phyloP scores from a whole-genome alignment of 768 basidiomycete species.

The Tulasnella sp. region DNA sequence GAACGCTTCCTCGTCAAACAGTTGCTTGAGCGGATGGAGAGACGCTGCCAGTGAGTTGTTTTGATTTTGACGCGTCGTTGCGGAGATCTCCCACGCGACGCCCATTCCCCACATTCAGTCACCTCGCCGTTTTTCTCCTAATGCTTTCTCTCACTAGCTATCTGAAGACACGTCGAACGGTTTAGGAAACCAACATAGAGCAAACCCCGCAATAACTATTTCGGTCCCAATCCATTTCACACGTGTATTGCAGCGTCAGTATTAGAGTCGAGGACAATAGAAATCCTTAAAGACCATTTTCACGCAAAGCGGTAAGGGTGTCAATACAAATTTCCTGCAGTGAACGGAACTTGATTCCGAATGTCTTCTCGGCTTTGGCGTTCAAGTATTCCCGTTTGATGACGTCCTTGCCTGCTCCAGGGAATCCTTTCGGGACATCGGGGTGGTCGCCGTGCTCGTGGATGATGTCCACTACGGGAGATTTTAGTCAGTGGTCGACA shows the following conservation, averaged over 20 bases:
- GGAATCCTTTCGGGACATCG: slow-evolving; percentile 19
- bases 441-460: slow-evolving; percentile 4
- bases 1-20: neutral
- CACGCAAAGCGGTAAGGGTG: slow-evolving; percentile 1
- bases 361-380: slow-evolving; percentile 14
- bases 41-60: neutral
- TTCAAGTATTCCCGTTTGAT: neutral
- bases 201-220: too few species aligned
- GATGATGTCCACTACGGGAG: slow-evolving; percentile 13
- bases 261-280: neutral
- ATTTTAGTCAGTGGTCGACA: neutral
- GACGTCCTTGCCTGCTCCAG: slow-evolving; percentile 12
- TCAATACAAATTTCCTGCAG: slow-evolving; percentile 8
- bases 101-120: neutral
- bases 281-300: neutral
- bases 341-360: slow-evolving; percentile 20
- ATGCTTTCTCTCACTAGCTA: too few species aligned
- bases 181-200: too few species aligned
- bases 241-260: too few species aligned
- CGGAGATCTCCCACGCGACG: neutral
- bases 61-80: neutral
- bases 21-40: neutral
- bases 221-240: too few species aligned
- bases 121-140: too few species aligned
- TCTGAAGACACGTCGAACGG: too few species aligned